Evolutionary conservation across 2,329 filamentous ascomycete species (phyloP), one percentile per base, ranked within the genome.

Genomic region (Tolypocladium album): DNA sequence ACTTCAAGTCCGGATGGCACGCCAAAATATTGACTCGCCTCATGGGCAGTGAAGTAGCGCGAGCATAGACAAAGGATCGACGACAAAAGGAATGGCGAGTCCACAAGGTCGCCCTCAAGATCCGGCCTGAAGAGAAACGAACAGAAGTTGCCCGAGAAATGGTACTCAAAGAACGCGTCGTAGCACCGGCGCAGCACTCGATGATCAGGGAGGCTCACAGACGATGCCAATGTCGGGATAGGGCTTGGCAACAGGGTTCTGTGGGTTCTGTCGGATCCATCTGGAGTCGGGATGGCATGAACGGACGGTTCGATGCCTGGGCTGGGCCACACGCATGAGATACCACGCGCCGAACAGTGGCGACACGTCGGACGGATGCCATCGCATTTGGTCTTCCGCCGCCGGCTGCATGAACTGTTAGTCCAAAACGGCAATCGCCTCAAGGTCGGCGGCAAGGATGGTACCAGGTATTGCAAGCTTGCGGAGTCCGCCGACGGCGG

Each of bases 71-170:
- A 57, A 9, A 67, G 20, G 27, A 65, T 56, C 4, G 63, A 56
- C 12, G 36, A 24, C 1, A 61, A 40, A 4, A 67, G 59, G 6
- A 58, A 65, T 36, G 20, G 56, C 22, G 57, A 50, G n/a, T 52
- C n/a, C 62, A 45, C 27, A 36, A 59, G 63, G 36, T 62, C 58
- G 7, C 53, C 40, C 34, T 67, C 64, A 40, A 67, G 63, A 27
- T 66, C 63, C 4, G 64, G 63, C 15, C 61, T 42, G 52, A 63
- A 61, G 15, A 62, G 61, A 34, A 67, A 67, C 9, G 62, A 65
- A 52, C 63, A 65, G 45, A 67, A 67, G 17, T 61, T 61, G 34
- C n/a, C 61, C 15, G 58, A 57, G 56, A 67, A 64, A 45, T 67
- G 64, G 1, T 61, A 58, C 8, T 60, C 61, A 43, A 64, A 65